These are phyloP conservation scores for Colletotrichum camelliae DNA, from an alignment of 2,329 filamentous ascomycete species.

Conservation along the genomic window DNA sequence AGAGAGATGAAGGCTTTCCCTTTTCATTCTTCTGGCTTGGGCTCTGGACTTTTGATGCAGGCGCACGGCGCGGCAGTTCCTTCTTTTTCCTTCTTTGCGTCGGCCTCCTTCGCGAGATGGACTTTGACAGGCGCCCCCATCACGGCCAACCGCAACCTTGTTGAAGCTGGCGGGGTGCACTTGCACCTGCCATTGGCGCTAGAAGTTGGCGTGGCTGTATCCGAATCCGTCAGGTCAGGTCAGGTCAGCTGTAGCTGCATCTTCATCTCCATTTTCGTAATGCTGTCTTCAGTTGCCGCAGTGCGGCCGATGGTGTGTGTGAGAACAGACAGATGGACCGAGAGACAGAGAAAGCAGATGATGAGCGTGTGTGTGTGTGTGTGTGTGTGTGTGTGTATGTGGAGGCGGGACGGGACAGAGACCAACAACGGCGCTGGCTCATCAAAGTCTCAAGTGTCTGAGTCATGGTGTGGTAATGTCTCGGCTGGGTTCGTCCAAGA, in stretches of 20 bases:
- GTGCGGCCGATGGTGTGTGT: not conserved
- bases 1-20: not conserved
- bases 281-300: constrained; percentile 7
- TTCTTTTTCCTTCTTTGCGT: not conserved
- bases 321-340: not conserved
- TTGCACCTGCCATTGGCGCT: not conserved
- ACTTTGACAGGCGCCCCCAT: not conserved
- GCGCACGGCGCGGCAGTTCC: not conserved
- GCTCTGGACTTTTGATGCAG: not conserved
- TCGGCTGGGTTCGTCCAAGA: constrained; percentile 4
- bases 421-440: constrained; percentile 14
- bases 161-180: constrained; percentile 4
- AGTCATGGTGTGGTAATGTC: not conserved
- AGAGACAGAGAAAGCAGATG: not conserved
- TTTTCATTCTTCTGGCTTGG: not conserved
- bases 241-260: not conserved
- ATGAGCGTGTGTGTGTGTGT: not conserved
- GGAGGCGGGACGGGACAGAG: not conserved
- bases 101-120: not conserved
- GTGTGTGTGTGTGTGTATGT: not conserved
- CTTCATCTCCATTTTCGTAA: not conserved
- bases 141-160: not conserved
- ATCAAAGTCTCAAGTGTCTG: not conserved
- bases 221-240: not conserved
- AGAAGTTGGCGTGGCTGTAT: not conserved